phyloP scores from a whole-genome alignment of 768 basidiomycete genomes.

The Rhodosporidiobolus sp. region DNA sequence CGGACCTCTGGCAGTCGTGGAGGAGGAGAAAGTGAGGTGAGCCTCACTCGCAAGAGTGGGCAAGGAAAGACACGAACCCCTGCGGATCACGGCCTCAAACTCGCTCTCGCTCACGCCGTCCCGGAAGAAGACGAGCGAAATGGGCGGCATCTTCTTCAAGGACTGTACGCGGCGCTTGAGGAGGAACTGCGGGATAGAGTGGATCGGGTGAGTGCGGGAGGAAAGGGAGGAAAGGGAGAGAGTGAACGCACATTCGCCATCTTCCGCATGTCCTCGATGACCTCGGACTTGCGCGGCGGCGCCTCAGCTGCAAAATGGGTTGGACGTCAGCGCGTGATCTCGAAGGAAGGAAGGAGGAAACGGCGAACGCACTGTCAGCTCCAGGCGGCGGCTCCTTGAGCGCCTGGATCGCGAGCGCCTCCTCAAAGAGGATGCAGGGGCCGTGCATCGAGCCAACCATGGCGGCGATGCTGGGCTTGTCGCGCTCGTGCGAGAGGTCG shows the following conservation, averaged over 20 bases:
- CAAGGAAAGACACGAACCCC: neutral
- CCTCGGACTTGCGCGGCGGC: slow-evolving; percentile 14
- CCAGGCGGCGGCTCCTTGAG: slow-evolving; percentile 6
- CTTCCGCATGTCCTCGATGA: neutral
- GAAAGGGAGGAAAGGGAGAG: neutral
- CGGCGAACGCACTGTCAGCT: neutral
- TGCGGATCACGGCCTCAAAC: neutral
- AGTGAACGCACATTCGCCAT: slow-evolving; percentile 19
- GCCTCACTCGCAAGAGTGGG: too few relatives aligned
- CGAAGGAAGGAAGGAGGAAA: too few relatives aligned
- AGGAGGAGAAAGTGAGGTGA: neutral
- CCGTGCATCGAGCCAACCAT: slow-evolving; percentile 12
- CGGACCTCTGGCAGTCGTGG: neutral
- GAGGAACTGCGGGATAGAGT: slow-evolving; percentile 7
- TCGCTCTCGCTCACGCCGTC: slow-evolving; percentile 30
- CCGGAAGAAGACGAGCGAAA: slow-evolving; percentile 18
- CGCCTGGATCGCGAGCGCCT: neutral
- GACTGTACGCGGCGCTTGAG: slow-evolving; percentile 1
- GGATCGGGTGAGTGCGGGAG: neutral
- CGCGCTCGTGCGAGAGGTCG: slow-evolving; percentile 20
- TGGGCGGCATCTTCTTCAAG: neutral
- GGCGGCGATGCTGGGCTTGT: slow-evolving; percentile 27
- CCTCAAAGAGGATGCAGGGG: neutral
- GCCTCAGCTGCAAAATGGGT: neutral
- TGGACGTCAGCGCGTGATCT: neutral